phyloP scores from a whole-genome alignment of 306 rosid species.

The Potentilla sterilis region DNA sequence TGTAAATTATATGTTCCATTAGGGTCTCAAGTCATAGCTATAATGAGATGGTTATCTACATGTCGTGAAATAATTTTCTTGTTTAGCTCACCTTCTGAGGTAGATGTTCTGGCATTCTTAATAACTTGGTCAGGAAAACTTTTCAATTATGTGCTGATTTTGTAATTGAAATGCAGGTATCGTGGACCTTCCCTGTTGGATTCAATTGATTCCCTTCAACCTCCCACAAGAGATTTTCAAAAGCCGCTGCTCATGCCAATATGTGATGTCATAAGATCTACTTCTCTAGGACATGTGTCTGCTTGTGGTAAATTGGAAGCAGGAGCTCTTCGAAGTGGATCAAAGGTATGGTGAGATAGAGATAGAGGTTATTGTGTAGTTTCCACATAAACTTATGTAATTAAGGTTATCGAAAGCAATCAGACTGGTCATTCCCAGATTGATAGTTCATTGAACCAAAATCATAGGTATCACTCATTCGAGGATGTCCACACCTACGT shows the following conservation, averaged over 20 bases:
- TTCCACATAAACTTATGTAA: neutral
- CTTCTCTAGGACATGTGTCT: slow-evolving; percentile 71
- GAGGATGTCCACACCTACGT: neutral
- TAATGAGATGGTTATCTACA: neutral
- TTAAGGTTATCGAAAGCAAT: neutral
- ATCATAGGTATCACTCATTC: neutral
- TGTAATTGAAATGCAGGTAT: slow-evolving; percentile 62
- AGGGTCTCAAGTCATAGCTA: neutral
- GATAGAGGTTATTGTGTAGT: slow-evolving; percentile 11
- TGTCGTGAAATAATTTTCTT: neutral
- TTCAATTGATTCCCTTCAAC: slow-evolving; percentile 79
- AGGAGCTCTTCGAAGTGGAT: slow-evolving; percentile 89
- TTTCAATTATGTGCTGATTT: slow-evolving; percentile 1
- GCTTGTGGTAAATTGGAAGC: slow-evolving; percentile 96
- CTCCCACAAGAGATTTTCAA: slow-evolving; percentile 81
- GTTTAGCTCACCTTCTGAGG: neutral
- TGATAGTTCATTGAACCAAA: slow-evolving; percentile 6
- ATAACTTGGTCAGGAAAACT: neutral
- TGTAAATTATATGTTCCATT: neutral
- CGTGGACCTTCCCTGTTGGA: slow-evolving; percentile 76
- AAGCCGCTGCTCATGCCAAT: slow-evolving; percentile 91
- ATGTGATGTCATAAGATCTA: slow-evolving; percentile 75
- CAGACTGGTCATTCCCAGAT: slow-evolving; percentile 26
- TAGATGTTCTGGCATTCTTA: neutral
- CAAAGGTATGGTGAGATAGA: slow-evolving; percentile 55